phyloP scores from a whole-genome alignment of 768 basidiomycete species.

The Tylopilus vinaceipallidus region DNA sequence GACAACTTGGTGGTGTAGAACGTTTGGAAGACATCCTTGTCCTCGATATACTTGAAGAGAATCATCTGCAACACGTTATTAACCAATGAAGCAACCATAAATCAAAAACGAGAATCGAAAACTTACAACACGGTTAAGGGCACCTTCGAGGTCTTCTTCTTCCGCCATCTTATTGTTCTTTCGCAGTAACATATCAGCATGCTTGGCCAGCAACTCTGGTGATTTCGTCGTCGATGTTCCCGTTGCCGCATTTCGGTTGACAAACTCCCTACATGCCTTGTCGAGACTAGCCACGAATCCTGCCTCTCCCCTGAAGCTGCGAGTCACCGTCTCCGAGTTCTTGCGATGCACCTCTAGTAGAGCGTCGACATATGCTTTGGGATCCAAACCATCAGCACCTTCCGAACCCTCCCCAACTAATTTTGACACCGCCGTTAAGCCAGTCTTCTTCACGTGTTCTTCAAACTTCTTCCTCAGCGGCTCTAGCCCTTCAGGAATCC shows the following conservation, averaged over 20 bases:
- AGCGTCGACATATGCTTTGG: conserved; percentile 93
- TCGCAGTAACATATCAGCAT: conserved; percentile 82
- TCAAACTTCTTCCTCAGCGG: conserved; percentile 91
- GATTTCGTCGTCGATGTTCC: conserved; percentile 82
- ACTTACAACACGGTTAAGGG: conserved; percentile 85
- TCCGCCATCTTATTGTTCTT: conserved; percentile 97
- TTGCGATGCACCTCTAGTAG: conserved; percentile 89
- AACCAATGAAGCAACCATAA: not conserved
- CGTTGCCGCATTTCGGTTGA: conserved; percentile 90
- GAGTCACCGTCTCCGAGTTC: conserved; percentile 83
- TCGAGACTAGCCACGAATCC: conserved; percentile 93
- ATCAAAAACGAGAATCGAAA: not conserved
- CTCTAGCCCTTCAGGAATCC: conserved; percentile 88
- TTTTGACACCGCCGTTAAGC: conserved; percentile 77
- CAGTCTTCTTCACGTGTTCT: conserved; percentile 91
- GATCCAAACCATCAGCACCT: conserved; percentile 67
- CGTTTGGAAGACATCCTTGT: conserved; percentile 98
- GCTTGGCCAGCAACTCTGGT: conserved; percentile 89
- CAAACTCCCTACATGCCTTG: conserved; percentile 93
- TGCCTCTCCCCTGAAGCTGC: conserved; percentile 89
- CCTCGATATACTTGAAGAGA: conserved; percentile 96
- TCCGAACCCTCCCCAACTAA: conserved; percentile 53
- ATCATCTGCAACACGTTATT: conserved; percentile 66
- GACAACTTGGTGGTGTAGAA: conserved; percentile 96
- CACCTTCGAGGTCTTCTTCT: conserved; percentile 77